Base-by-base conservation (phyloP, 345 rosid species). In the Microcos paniculata region DNA sequence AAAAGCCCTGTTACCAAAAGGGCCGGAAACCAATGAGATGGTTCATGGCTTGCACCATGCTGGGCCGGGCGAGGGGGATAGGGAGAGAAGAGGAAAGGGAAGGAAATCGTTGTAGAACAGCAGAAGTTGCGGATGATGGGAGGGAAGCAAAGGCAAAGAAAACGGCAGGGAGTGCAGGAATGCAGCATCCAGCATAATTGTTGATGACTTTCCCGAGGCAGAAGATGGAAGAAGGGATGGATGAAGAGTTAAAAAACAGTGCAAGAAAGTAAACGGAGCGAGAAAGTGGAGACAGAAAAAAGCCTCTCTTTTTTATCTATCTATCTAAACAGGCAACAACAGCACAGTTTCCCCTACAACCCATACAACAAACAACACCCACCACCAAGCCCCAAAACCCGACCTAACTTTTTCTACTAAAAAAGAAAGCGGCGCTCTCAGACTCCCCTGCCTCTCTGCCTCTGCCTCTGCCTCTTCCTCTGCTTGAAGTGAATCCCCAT, bases 351-450 rank as follows among this genome's bases (percentile, higher is more conserved):
- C 19, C 14, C 52, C 7, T n/a, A n/a, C n/a, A n/a, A n/a, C 15
- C 14, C 12, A 19, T 19, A 7, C 2, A 0, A 18, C 2, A 51
- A 1, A 51, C 4, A 43, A 7, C 45, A 6, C 45, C 45, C 19
- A 26, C 21, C n/a, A 18, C 7, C 30, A n/a, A n/a, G n/a, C n/a
- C n/a, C n/a, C n/a, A n/a, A n/a, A n/a, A n/a, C n/a, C n/a, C n/a
- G n/a, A n/a, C n/a, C n/a, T n/a, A n/a, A n/a, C 0, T 0, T 49
- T 30, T 59, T 45, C 63, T 55, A n/a, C 73, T 48, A 1, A 28
- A 23, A 62, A 73, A 57, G 81, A 81, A 74, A 74, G 81, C 84
- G 79, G 81, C 81, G 81, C 78, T 62, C 63, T 53, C 78, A 75
- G 76, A 73, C 4, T 52, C 3, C 61, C 38, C 51, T 14, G 45